phyloP scores from a whole-genome alignment of 306 rosid genomes.

The Begonia peltatifolia region DNA sequence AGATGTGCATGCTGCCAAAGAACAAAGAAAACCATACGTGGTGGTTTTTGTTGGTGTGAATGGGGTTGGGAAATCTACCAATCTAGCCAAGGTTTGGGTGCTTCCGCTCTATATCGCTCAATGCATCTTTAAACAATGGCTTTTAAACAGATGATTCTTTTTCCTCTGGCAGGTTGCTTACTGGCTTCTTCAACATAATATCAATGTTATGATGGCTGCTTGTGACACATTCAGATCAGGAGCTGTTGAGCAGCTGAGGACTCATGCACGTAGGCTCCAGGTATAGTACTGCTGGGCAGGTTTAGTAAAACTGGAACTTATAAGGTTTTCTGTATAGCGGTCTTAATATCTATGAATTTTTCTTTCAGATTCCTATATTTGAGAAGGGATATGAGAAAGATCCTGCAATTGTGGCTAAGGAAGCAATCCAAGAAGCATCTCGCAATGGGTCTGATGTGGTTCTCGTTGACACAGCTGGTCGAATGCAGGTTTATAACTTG shows the following conservation, averaged over 20 bases:
- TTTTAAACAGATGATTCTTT: background rate
- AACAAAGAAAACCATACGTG: slow-evolving; percentile 88
- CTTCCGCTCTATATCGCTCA: background rate
- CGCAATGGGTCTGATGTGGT: slow-evolving; percentile 92
- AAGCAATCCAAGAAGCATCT: slow-evolving; percentile 93
- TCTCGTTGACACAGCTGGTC: slow-evolving; percentile 96
- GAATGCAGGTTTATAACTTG: slow-evolving; percentile 64
- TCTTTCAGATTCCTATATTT: slow-evolving; percentile 72
- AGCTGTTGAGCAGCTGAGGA: slow-evolving; percentile 97
- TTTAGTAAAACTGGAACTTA: background rate
- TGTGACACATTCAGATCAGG: slow-evolving; percentile 99
- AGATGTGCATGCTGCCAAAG: slow-evolving; percentile 89
- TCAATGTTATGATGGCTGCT: slow-evolving; percentile 96
- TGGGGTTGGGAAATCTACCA: slow-evolving; percentile 98
- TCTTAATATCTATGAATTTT: background rate
- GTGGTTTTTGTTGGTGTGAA: slow-evolving; percentile 97
- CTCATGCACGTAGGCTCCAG: slow-evolving; percentile 98
- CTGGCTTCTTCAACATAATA: slow-evolving; percentile 83
- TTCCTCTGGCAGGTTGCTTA: slow-evolving; percentile 67
- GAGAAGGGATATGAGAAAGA: slow-evolving; percentile 98
- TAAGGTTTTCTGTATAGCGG: no score
- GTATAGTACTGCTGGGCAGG: slow-evolving; percentile 21
- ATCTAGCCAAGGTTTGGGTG: slow-evolving; percentile 73
- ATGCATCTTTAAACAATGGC: no score
- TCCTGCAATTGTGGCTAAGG: slow-evolving; percentile 96